Evolutionary conservation across 1,284 basidiomycete species (phyloP), one percentile per base, ranked within the genome.

Genomic region (Trichosporon ovoides): DNA sequence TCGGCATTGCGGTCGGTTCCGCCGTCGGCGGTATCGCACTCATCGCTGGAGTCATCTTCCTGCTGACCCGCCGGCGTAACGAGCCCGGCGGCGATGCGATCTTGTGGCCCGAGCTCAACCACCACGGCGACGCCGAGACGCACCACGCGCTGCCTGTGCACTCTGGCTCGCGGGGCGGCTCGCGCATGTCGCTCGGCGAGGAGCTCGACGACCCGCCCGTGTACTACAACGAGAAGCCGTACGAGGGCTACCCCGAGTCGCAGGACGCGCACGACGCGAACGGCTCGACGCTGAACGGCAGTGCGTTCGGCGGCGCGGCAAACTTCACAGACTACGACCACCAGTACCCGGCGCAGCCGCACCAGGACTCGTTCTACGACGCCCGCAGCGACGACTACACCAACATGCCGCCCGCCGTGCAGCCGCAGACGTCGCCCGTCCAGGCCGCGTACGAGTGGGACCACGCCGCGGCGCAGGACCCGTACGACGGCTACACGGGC

Each of bases 51-150:
- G 60, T 73, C 6, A 51, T 76, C 28, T 73, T 56, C 33, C 10
- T 71, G 67, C 65, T 72, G 28, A 65, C 71, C 62, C 74, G 71
- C 65, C 62, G 66, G 46, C 66, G 73, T 55, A 56, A 53, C 14
- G 55, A 59, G 19, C 71, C 74, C 52, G 74, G 75, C 53, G 73
- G 75, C 56, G 76, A 78, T 53, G 74, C 69, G 24, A 78, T 78
- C 65, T 63, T 73, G 56, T 78, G 76, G 74, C 76, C 76, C 19
- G 76, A 78, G 58, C 69, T 78, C 48, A 77, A 78, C 63, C 64
- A 70, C 55, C 75, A 78, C 61, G 76, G 76, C 28, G 75, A 78
- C 58, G 66, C 74, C 0, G 64, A 65, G 19, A 65, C 68, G n/a
- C 68, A 72, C 53, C 69, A 74, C 58, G 74, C 76, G n/a, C 62